Evolutionary conservation across 306 rosid species (phyloP), one percentile per base, ranked within the genome.

Genomic region (Lathyrus sativus): DNA sequence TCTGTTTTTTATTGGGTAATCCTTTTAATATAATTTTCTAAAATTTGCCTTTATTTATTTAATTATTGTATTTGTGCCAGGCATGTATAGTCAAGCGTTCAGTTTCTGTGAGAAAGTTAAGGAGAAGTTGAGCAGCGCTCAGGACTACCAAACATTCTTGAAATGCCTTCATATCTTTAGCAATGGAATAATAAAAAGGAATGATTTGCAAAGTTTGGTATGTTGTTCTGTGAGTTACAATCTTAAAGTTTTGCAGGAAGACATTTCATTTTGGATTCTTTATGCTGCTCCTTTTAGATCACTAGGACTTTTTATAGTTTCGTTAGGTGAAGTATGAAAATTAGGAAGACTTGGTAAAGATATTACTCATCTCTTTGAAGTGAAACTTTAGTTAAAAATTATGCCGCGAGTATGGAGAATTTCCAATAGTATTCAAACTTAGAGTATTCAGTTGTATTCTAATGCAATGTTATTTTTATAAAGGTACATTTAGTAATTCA

Each of bases 101-200:
- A 74, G 85, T 75, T 95, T 95, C 79, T 87, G 85, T 63, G 99
- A 88, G 79, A 95, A 87, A 80, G 95, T 90, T 65, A 95, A 87
- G 83, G 95, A 88, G 81, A 87, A 85, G 85, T 80, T 95, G 81
- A 78, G 85, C 80, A 88, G 91, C 65, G 70, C 78, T 48, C 22
- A 19, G 22, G 96, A 87, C 76, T 95, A 85, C 82, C 92, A 84
- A 73, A 71, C 88, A 26, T 88, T 95, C 82, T 84, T 88, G 87
- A 95, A 88, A 84, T 90, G 88, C 80, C 92, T 95, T 76, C 75
- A 86, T 64, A 95, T 95, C 64, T 95, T 83, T 83, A 80, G 86
- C 91, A 87, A 74, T 61, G 97, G 96, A 73, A 95, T 95, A 77
- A 90, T 95, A 68, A 87, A 86, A 82, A 83, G 92, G 83, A 81